phyloP scores from a whole-genome alignment of 371 early-diverging fungal species.

The Parasitella parasitica region DNA sequence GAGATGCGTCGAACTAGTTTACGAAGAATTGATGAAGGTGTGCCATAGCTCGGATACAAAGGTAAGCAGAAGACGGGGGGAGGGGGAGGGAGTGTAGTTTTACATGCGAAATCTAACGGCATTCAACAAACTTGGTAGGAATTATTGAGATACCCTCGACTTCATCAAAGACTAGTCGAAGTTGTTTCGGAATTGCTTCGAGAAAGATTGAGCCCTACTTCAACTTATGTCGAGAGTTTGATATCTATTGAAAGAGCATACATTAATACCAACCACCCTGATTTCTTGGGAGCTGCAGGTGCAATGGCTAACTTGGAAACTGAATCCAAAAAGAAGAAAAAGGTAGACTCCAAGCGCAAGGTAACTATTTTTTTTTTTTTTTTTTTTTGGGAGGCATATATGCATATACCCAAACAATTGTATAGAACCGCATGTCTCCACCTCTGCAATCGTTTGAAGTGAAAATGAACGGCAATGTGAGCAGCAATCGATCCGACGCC shows the following conservation, averaged over 20 bases:
- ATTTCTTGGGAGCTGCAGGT: conserved; percentile 86
- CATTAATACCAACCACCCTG: conserved; percentile 94
- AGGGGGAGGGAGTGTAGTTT: no score
- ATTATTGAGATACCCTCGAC: conserved; percentile 77
- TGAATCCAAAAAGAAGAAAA: conserved; percentile 55
- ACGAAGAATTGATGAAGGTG: conserved; percentile 87
- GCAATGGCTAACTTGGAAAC: conserved; percentile 67
- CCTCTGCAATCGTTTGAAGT: conserved; percentile 5
- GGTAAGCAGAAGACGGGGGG: no score
- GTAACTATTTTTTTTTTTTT: no score
- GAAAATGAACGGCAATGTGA: conserved; percentile 1
- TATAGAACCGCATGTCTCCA: conserved; percentile 10
- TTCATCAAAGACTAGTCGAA: conserved; percentile 81
- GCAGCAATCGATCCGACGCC: background rate
- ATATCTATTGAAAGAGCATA: conserved; percentile 89
- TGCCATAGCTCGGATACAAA: conserved; percentile 85
- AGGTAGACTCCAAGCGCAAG: conserved; percentile 25
- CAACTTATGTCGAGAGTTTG: conserved; percentile 80
- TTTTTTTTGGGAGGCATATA: no score
- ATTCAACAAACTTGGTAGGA: no score
- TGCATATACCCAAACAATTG: background rate
- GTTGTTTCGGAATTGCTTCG: conserved; percentile 81
- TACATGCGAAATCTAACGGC: background rate
- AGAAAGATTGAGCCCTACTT: conserved; percentile 77
- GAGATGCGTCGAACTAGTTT: conserved; percentile 83